Conservation (phyloP, 208 protist species). For the Wallacemonas rigidus region DNA sequence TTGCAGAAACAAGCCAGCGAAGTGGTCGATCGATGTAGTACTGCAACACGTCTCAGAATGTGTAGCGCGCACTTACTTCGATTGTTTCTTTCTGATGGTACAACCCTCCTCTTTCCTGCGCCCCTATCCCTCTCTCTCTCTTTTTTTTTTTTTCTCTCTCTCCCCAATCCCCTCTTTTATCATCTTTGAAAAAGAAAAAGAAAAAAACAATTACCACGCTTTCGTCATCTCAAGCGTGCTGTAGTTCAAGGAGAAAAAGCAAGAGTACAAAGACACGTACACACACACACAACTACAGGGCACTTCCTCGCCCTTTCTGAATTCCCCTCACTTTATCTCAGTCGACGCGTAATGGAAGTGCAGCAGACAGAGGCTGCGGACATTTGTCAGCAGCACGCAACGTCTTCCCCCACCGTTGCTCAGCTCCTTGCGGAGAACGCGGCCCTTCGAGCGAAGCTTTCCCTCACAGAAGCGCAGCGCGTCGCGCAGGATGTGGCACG, state of each 20-base stretch:
- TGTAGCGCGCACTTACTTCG: not conserved
- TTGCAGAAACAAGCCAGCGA: not conserved
- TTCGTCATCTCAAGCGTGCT: no score
- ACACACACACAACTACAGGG: not conserved
- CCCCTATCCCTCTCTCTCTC: not conserved
- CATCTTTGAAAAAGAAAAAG: not conserved
- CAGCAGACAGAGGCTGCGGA: not conserved
- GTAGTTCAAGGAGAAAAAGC: not conserved
- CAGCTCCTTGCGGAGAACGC: slow-evolving; percentile 71
- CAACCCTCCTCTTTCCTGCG: not conserved
- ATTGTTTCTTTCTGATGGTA: not conserved
- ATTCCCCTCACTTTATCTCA: no score
- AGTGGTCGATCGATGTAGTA: no score
- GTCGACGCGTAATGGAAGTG: not conserved
- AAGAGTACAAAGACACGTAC: not conserved
- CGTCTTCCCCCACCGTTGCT: slow-evolving; percentile 10
- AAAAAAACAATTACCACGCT: no score
- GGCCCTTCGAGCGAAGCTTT: slow-evolving; percentile 36
- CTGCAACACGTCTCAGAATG: no score
- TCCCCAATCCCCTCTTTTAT: not conserved
- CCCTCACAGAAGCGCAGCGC: slow-evolving; percentile 52
- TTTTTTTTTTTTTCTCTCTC: not conserved
- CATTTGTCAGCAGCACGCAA: not conserved
- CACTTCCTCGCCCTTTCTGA: not conserved
- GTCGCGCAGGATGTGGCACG: slow-evolving; percentile 53